Conservation (phyloP, 352 stramenopile species). For the Globisporangium recalcitrans region DNA sequence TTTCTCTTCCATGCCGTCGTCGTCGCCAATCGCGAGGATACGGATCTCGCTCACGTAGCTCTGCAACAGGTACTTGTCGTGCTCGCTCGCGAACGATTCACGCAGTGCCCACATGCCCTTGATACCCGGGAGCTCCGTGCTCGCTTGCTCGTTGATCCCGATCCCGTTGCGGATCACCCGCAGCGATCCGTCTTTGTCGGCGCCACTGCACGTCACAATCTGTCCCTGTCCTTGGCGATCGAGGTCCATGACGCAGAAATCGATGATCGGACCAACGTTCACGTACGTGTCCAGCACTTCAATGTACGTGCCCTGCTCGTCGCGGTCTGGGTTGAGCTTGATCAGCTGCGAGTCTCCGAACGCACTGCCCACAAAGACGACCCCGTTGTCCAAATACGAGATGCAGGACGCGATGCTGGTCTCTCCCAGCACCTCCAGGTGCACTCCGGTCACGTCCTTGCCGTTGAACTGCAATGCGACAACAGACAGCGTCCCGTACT, state of each 20-base stretch:
- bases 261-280: conserved; percentile 97
- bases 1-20: conserved; percentile 90
- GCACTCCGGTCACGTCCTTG: conserved; percentile 74
- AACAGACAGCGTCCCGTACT: conserved; percentile 87
- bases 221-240: conserved; percentile 92
- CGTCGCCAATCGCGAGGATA: conserved; percentile 89
- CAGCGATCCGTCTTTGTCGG: conserved; percentile 93
- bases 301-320: conserved; percentile 86
- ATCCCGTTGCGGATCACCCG: conserved; percentile 99
- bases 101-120: conserved; percentile 97
- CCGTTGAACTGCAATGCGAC: conserved; percentile 79
- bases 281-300: conserved; percentile 95
- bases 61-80: conserved; percentile 96
- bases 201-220: conserved; percentile 96
- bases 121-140: conserved; percentile 94
- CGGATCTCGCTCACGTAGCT: conserved; percentile 95
- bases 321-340: conserved; percentile 81
- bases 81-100: conserved; percentile 68
- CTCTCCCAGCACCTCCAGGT: conserved; percentile 92
- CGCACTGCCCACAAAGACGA: conserved; percentile 93
- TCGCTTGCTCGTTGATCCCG: conserved; percentile 95
- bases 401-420: conserved; percentile 89
- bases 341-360: conserved; percentile 96
- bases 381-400: conserved; percentile 92
- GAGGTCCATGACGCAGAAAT: conserved; percentile 97